phyloP scores from a whole-genome alignment of 2,329 filamentous ascomycete species.

The Ophiostoma ips region DNA sequence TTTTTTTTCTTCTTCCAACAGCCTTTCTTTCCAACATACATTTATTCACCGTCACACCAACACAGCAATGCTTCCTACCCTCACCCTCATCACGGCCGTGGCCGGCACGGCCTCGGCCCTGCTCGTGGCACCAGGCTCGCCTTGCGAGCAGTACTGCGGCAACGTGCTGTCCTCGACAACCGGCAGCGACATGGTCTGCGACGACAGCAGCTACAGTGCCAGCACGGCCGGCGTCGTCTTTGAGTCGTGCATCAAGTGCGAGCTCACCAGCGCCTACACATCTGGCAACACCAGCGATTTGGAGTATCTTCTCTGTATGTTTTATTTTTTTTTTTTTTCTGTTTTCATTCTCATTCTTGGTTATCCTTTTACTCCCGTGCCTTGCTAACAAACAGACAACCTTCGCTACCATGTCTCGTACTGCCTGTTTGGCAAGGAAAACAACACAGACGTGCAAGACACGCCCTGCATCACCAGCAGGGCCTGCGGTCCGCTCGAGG shows the following conservation, averaged over 20 bases:
- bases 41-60: not conserved
- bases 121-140: conserved; percentile 32
- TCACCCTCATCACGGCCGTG: conserved; percentile 14
- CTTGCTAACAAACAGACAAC: conserved; percentile 23
- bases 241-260: conserved; percentile 32
- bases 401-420: conserved; percentile 32
- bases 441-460: conserved; percentile 17
- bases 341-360: not conserved
- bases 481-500: conserved; percentile 21
- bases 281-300: conserved; percentile 28
- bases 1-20: too few relatives aligned
- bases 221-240: conserved; percentile 29
- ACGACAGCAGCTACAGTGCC: conserved; percentile 26
- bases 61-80: conserved; percentile 7
- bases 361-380: too few relatives aligned
- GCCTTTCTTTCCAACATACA: not conserved
- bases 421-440: conserved; percentile 34
- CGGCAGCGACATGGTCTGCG: conserved; percentile 35
- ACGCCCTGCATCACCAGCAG: conserved; percentile 23
- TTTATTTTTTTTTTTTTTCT: not conserved
- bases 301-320: conserved; percentile 28
- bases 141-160: conserved; percentile 37
- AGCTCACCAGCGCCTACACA: conserved; percentile 30
- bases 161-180: conserved; percentile 36
- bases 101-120: conserved; percentile 19